Evolutionary conservation across 1,139 yeast genomes (phyloP).

Genomic region (Hyphopichia pseudoburtonii): DNA sequence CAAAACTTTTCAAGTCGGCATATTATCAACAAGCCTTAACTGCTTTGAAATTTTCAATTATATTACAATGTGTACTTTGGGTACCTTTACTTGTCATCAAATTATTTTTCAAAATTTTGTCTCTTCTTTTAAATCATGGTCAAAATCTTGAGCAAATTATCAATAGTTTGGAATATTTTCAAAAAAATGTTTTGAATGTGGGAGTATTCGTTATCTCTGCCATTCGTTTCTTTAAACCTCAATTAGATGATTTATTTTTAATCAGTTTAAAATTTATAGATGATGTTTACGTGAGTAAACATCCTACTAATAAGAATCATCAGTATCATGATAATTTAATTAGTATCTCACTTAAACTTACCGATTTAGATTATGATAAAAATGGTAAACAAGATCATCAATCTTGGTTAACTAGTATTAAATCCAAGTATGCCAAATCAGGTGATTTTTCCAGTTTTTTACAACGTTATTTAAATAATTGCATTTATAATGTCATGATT

Average conservation of each 20-base stretch:
- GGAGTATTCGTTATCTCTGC: conserved; percentile 43
- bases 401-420: conserved; percentile 4
- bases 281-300: conserved; percentile 28
- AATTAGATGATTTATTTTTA: conserved; percentile 41
- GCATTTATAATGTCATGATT: conserved; percentile 19
- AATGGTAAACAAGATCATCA: conserved; percentile 3
- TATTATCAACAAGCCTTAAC: conserved; percentile 33
- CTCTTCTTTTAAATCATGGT: conserved; percentile 5
- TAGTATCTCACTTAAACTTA: conserved; percentile 10
- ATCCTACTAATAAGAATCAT: conserved; percentile 24
- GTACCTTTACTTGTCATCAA: conserved; percentile 25
- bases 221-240: conserved; percentile 35
- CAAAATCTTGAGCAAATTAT: conserved; percentile 14
- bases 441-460: conserved; percentile 15
- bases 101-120: conserved; percentile 11
- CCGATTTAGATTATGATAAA: conserved; percentile 6
- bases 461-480: conserved; percentile 19
- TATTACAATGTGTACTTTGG: conserved; percentile 36
- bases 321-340: conserved; percentile 15
- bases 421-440: conserved; percentile 12
- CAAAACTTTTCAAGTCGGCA: conserved; percentile 29
- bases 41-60: conserved; percentile 34
- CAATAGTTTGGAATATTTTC: conserved; percentile 28
- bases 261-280: conserved; percentile 43
- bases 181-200: conserved; percentile 38